Percentiles rank a stretch among this genome's conserved stretches.
Conservation (phyloP, 495 filamentous ascomycete genomes). For the Tetracladium marchalianum region DNA sequence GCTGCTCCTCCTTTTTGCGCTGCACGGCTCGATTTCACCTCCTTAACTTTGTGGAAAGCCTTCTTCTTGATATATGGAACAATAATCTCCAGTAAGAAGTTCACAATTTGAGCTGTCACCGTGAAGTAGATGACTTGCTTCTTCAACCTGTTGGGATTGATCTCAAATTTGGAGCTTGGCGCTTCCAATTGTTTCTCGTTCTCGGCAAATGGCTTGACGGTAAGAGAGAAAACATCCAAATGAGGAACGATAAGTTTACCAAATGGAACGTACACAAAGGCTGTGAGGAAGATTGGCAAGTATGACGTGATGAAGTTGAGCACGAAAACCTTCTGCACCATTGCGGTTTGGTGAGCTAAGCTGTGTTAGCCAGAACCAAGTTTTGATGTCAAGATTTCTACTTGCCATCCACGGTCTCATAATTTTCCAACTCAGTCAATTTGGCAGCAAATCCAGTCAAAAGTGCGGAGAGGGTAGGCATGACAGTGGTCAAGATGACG, state of each 20-base stretch:
- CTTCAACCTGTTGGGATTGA: slow-evolving; percentile 74
- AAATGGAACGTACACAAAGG: slow-evolving; percentile 96
- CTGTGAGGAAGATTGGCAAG: slow-evolving; percentile 81
- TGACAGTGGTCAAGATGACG: slow-evolving; percentile 65
- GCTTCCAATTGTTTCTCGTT: slow-evolving; percentile 54
- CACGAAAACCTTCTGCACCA: slow-evolving; percentile 87
- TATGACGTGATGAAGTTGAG: slow-evolving; percentile 98
- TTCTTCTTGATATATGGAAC: slow-evolving; percentile 77
- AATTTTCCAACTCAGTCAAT: slow-evolving; percentile 85
- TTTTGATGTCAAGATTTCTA: not conserved
- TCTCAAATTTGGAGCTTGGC: slow-evolving; percentile 56
- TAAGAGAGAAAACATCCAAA: slow-evolving; percentile 75
- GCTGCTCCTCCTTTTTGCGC: slow-evolving; percentile 32
- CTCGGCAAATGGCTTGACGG: slow-evolving; percentile 63
- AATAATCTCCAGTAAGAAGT: slow-evolving; percentile 74
- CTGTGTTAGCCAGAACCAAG: slow-evolving; percentile 5
- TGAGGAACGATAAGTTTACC: slow-evolving; percentile 80
- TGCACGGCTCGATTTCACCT: slow-evolving; percentile 49
- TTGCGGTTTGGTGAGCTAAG: slow-evolving; percentile 54
- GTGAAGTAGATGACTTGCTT: slow-evolving; percentile 97
- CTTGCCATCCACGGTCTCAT: slow-evolving; percentile 65
- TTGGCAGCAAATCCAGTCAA: slow-evolving; percentile 67
- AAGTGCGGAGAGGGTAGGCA: slow-evolving; percentile 68
- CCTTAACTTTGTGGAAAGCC: slow-evolving; percentile 62
- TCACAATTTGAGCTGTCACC: slow-evolving; percentile 88